Evolutionary conservation across 768 basidiomycete genomes (phyloP), one percentile per base, ranked within the genome.

Genomic region (Tephrocybe sp.): DNA sequence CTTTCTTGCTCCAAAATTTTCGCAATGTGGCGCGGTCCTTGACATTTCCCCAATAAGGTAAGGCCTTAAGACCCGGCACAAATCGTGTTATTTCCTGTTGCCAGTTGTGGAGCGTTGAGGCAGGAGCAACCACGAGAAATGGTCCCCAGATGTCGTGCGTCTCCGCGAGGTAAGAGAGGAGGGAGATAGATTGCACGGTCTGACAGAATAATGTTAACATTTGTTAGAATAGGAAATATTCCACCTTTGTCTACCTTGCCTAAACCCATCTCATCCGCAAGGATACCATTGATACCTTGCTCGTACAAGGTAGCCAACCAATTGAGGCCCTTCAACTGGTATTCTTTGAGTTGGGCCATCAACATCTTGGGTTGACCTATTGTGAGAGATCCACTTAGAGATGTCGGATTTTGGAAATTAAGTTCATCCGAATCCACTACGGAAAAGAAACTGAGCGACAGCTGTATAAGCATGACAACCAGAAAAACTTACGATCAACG

Each of bases 91-190:
- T 77, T 67, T 99, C 97, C 65, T 98, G 97, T 65, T 98, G 96
- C 97, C 97, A 99, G 63, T 98, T 98, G 69, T 98, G 96, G 53
- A 99, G 76, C 0, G 97, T 99, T 5, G 96, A 97, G 2, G 93
- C 90, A 5, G 97, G 97, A 1, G 97, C 93, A 34, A 99, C 94
- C 43, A 99, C 95, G 18, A 99, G 79, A 77, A 99, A 99, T 11
- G 97, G 97, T 0, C 97, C 97, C 97, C 97, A 99, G 52, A 98
- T 97, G 63, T 98, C 91, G 65, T 98, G 97, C 0, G 85, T 85
- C 72, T 99, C 97, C 1, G 96, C 95, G 14, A 99, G 84, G 68
- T 98, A 96, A 6, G 95, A 91, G 40, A 99, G 77, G 5, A 99
- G 71, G 12, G 97, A 96, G 41, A 99, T 98, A 0, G 95, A 98